Percentiles rank a stretch among this genome's conserved stretches.
phyloP scores from a whole-genome alignment of 192 early-diverging fungal genomes.

The Backusella tarrabulga region DNA sequence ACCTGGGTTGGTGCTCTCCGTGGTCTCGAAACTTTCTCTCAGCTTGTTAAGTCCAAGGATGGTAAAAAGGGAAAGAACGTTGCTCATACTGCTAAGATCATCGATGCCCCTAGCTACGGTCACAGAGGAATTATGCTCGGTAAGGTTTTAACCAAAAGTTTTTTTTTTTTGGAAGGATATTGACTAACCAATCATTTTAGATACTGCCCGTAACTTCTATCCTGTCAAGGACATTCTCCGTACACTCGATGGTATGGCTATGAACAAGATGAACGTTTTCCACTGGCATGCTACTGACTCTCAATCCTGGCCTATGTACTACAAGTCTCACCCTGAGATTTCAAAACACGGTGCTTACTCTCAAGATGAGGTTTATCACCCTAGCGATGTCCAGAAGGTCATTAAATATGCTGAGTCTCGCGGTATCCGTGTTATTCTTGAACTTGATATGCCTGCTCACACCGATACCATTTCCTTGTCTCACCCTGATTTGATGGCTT shows the following conservation, averaged over 20 bases:
- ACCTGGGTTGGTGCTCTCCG: slow-evolving; percentile 70
- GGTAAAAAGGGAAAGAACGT: slow-evolving; percentile 33
- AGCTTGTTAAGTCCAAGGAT: slow-evolving; percentile 47
- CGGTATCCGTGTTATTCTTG: slow-evolving; percentile 83
- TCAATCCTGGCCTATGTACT: slow-evolving; percentile 71
- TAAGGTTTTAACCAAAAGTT: too few relatives aligned
- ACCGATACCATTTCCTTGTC: slow-evolving; percentile 43
- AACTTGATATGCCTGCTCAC: slow-evolving; percentile 86
- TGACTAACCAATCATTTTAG: too few relatives aligned
- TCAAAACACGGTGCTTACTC: slow-evolving; percentile 65
- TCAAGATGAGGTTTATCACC: slow-evolving; percentile 61
- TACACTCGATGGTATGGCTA: slow-evolving; percentile 68
- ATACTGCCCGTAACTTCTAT: slow-evolving; percentile 70
- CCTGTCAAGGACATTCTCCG: slow-evolving; percentile 53
- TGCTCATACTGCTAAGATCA: slow-evolving; percentile 54
- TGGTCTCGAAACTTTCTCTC: slow-evolving; percentile 70
- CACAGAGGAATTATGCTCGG: slow-evolving; percentile 73
- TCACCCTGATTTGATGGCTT: slow-evolving; percentile 59
- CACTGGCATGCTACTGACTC: slow-evolving; percentile 76
- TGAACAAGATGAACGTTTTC: slow-evolving; percentile 75
- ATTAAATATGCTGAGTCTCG: slow-evolving; percentile 67
- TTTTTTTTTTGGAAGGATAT: too few relatives aligned
- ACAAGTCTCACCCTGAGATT: slow-evolving; percentile 60
- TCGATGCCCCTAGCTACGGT: slow-evolving; percentile 59
- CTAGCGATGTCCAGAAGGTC: slow-evolving; percentile 61